These are phyloP conservation scores for Phytophthora podocarpi DNA, from an alignment of 352 stramenopile species.

Conservation along the genomic window DNA sequence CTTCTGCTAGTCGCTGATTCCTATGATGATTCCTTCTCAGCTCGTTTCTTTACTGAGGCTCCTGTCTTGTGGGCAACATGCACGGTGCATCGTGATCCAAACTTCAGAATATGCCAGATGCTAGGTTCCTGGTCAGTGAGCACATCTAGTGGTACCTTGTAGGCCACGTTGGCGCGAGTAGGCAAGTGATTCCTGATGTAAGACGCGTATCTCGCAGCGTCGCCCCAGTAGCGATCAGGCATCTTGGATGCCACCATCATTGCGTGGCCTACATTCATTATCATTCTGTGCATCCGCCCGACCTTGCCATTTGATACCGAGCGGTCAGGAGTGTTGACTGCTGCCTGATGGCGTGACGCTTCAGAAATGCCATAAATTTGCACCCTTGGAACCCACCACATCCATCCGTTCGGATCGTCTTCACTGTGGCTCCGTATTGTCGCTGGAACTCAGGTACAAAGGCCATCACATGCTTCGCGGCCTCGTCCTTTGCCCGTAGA, in stretches of 20 bases:
- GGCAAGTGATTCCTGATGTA: conserved; percentile 4
- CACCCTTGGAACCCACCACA: not conserved
- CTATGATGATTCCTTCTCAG: too few species aligned
- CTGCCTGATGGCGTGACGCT: not conserved
- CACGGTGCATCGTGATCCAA: too few species aligned
- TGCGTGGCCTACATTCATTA: not conserved
- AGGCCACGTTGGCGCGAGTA: conserved; percentile 1
- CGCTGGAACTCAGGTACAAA: conserved; percentile 1
- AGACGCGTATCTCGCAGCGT: not conserved
- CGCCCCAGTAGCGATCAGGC: not conserved
- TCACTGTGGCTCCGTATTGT: not conserved
- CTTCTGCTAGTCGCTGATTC: too few species aligned
- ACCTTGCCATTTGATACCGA: not conserved
- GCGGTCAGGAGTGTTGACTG: not conserved
- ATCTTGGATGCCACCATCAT: not conserved
- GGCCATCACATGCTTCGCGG: not conserved
- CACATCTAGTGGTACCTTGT: not conserved
- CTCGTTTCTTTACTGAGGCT: too few species aligned
- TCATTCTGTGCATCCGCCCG: not conserved
- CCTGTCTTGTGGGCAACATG: too few species aligned
- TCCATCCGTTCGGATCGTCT: not conserved
- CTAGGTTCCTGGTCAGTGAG: not conserved
- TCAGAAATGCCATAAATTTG: not conserved
- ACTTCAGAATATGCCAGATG: not conserved
- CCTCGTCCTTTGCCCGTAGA: conserved; percentile 4